These are phyloP conservation scores for Blastomyces emzantsi DNA, from an alignment of 2,329 filamentous ascomycete genomes.

Conservation along the genomic window DNA sequence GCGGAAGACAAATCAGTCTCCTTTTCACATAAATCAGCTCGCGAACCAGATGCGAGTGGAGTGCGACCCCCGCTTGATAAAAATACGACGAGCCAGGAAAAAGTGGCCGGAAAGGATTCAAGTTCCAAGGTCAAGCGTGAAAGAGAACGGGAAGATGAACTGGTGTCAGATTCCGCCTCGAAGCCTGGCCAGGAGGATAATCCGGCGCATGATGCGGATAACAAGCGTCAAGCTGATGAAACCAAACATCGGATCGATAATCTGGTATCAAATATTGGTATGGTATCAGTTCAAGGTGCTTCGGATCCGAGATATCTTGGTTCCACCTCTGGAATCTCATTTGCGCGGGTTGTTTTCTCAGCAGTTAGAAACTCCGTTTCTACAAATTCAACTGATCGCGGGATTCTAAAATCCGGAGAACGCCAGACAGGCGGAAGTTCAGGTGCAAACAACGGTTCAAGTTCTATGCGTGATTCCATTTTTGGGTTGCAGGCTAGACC, in stretches of 20 bases:
- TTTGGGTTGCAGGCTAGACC: slow-evolving; percentile 92
- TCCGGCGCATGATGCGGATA: slow-evolving; percentile 30
- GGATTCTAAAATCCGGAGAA: slow-evolving; percentile 49
- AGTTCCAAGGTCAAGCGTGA: slow-evolving; percentile 11
- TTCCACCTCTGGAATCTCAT: slow-evolving; percentile 83
- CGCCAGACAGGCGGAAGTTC: slow-evolving; percentile 29
- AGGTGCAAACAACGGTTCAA: slow-evolving; percentile 44
- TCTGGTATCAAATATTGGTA: slow-evolving; percentile 59
- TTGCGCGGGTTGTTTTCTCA: slow-evolving; percentile 87
- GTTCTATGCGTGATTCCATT: slow-evolving; percentile 89
- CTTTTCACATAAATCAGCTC: not conserved
- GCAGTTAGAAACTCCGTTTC: slow-evolving; percentile 72
- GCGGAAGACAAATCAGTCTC: not conserved
- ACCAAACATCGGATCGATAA: slow-evolving; percentile 48
- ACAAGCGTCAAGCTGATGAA: slow-evolving; percentile 49
- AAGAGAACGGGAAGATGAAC: slow-evolving; percentile 2
- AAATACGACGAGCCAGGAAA: not conserved
- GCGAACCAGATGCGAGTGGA: not conserved
- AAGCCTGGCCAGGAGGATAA: slow-evolving; percentile 19
- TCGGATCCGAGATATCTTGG: slow-evolving; percentile 75
- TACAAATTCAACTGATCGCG: slow-evolving; percentile 52
- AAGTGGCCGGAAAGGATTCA: not conserved
- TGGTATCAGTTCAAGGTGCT: slow-evolving; percentile 67
- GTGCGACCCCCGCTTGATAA: not conserved
- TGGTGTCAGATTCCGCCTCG: not conserved